Evolutionary conservation across 2,329 filamentous ascomycete species (phyloP).

Genomic region (Cordyceps farinosa): DNA sequence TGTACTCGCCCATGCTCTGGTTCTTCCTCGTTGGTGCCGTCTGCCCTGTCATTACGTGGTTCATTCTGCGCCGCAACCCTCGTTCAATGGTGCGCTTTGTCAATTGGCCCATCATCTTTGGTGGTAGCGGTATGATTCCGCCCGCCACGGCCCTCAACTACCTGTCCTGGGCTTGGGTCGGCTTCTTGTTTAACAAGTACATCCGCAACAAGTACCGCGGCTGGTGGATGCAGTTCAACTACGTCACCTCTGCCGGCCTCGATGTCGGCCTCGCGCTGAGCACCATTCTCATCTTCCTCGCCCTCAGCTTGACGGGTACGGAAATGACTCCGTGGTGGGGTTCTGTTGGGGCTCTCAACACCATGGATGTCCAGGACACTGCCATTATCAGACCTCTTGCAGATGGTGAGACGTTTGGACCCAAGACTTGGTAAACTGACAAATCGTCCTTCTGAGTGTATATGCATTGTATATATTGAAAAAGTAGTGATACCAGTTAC

Average conservation of each 20-base stretch:
- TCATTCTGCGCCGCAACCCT: conserved; percentile 42
- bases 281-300: conserved; percentile 47
- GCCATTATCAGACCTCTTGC: conserved; percentile 26
- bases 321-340: conserved; percentile 47
- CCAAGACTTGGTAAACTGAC: conserved; percentile 22
- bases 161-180: conserved; percentile 49
- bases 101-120: conserved; percentile 49
- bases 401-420: conserved; percentile 27
- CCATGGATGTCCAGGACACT: conserved; percentile 26
- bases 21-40: conserved; percentile 49
- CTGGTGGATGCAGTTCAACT: conserved; percentile 56
- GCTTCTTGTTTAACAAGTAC: conserved; percentile 49
- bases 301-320: conserved; percentile 41
- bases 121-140: conserved; percentile 43
- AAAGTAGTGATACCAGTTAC: not conserved
- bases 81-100: conserved; percentile 42
- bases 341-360: conserved; percentile 34
- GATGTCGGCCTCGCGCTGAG: conserved; percentile 53
- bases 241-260: conserved; percentile 52
- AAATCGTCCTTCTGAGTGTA: not conserved
- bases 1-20: conserved; percentile 44
- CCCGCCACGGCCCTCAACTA: conserved; percentile 52
- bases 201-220: conserved; percentile 45
- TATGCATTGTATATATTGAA: not conserved
- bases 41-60: conserved; percentile 44